These are phyloP conservation scores for Tolypocladium ovalisporum DNA, from an alignment of 2,329 filamentous ascomycete genomes.

Conservation along the genomic window DNA sequence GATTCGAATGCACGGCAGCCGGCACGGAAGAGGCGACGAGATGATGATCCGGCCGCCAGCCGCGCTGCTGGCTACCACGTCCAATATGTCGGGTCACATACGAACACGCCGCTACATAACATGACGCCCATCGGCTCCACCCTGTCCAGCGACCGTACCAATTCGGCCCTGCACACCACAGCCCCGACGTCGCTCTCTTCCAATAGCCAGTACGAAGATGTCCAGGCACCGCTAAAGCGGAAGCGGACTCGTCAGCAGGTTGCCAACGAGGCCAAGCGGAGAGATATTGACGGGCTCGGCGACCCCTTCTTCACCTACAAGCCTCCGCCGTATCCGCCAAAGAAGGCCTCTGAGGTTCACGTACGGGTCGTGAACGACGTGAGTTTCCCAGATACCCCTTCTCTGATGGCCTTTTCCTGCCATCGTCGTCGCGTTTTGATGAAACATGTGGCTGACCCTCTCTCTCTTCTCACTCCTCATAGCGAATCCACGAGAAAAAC, in stretches of 20 bases:
- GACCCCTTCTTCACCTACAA: constrained; percentile 71
- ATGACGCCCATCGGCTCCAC: constrained; percentile 58
- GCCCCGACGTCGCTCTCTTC: constrained; percentile 72
- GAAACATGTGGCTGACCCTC: background rate
- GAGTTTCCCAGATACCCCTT: constrained; percentile 18
- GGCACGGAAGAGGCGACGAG: constrained; percentile 66
- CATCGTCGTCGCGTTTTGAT: background rate
- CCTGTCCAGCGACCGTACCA: constrained; percentile 72
- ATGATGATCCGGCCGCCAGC: constrained; percentile 31
- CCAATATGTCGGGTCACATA: constrained; percentile 56
- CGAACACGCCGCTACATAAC: constrained; percentile 60
- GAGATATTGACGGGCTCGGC: constrained; percentile 58
- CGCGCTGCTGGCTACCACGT: constrained; percentile 63
- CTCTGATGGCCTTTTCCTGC: background rate
- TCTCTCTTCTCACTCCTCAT: background rate
- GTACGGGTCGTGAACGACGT: constrained; percentile 55
- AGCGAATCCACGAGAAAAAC: constrained; percentile 36
- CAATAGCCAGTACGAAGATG: constrained; percentile 52
- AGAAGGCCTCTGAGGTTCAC: constrained; percentile 74
- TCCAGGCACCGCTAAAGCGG: constrained; percentile 70
- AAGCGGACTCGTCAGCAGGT: constrained; percentile 77
- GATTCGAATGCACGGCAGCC: constrained; percentile 31
- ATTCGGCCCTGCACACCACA: constrained; percentile 71
- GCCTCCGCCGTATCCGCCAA: constrained; percentile 76
- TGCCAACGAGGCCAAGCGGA: constrained; percentile 70